Percentiles rank a stretch among this genome's conserved stretches.
Conservation (phyloP, 345 rosid species). For the Draba incana region DNA sequence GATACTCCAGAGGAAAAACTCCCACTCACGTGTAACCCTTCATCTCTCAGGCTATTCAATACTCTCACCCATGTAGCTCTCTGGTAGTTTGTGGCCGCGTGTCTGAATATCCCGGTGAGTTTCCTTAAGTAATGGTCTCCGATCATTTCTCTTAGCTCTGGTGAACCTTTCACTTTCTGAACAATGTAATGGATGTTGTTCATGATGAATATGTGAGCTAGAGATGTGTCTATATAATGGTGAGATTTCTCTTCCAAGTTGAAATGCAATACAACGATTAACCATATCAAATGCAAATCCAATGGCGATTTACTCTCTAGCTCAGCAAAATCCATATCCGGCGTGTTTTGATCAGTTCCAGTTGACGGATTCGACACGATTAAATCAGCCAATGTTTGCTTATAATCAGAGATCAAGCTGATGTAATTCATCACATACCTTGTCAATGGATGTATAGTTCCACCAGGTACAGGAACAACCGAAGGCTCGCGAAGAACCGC, state of each 20-base stretch:
- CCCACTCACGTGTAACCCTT: slow-evolving; percentile 87
- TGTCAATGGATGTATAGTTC: slow-evolving; percentile 91
- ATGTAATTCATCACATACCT: slow-evolving; percentile 97
- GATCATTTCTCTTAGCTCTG: slow-evolving; percentile 86
- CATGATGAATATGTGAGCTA: slow-evolving; percentile 82
- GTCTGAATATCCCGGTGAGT: slow-evolving; percentile 74
- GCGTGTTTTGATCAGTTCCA: slow-evolving; percentile 69
- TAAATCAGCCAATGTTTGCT: slow-evolving; percentile 70
- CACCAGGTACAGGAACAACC: slow-evolving; percentile 77
- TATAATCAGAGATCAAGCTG: slow-evolving; percentile 89
- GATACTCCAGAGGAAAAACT: slow-evolving; percentile 90
- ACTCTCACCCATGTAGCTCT: slow-evolving; percentile 88
- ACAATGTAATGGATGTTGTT: slow-evolving; percentile 90
- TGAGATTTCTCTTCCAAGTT: slow-evolving; percentile 85
- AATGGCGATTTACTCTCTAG: slow-evolving; percentile 71
- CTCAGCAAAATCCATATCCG: slow-evolving; percentile 78
- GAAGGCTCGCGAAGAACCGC: slow-evolving; percentile 84
- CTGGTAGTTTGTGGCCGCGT: slow-evolving; percentile 79
- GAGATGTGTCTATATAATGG: slow-evolving; percentile 73
- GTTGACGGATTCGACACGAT: slow-evolving; percentile 79
- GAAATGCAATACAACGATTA: slow-evolving; percentile 80
- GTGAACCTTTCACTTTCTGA: slow-evolving; percentile 82
- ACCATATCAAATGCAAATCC: slow-evolving; percentile 88
- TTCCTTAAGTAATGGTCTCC: slow-evolving; percentile 81
- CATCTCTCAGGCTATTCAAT: slow-evolving; percentile 79